Evolutionary conservation across 176 grass and related monocot species (phyloP).

Genomic region (Stipa capillata): DNA sequence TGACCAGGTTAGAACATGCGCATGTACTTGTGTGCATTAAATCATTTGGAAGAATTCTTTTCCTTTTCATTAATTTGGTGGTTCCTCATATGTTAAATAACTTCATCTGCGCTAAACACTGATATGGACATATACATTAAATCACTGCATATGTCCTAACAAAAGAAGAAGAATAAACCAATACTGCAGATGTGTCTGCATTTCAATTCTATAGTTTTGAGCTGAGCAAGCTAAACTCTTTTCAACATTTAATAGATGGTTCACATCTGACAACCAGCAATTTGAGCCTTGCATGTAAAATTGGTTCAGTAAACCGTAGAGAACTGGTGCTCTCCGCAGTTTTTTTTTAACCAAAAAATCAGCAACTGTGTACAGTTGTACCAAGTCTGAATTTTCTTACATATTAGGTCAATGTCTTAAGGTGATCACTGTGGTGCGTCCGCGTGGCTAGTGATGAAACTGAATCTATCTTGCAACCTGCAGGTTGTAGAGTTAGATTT

Average conservation of each 20-base stretch:
- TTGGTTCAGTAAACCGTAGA: background rate
- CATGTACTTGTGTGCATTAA: background rate
- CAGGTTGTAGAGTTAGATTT: slow-evolving; percentile 84
- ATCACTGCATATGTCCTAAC: background rate
- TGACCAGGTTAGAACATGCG: slow-evolving; percentile 42
- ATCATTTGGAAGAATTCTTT: background rate
- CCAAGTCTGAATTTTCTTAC: background rate
- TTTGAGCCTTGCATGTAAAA: background rate
- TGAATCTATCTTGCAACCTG: slow-evolving; percentile 9
- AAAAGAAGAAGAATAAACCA: background rate
- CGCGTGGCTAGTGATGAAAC: background rate
- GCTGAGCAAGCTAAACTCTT: background rate
- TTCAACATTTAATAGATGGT: background rate
- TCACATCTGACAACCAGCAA: background rate
- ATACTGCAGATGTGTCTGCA: background rate
- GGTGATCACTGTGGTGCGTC: background rate
- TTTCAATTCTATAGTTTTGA: background rate
- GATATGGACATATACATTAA: too few relatives aligned
- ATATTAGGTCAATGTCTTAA: background rate
- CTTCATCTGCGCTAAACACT: background rate
- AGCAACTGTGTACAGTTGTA: background rate
- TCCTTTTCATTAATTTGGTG: background rate
- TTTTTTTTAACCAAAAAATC: too few relatives aligned
- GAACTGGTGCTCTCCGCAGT: background rate
- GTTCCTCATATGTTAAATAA: background rate